These are phyloP conservation scores for Penicillium paradoxum DNA, from an alignment of 495 filamentous ascomycete genomes.

Conservation along the genomic window DNA sequence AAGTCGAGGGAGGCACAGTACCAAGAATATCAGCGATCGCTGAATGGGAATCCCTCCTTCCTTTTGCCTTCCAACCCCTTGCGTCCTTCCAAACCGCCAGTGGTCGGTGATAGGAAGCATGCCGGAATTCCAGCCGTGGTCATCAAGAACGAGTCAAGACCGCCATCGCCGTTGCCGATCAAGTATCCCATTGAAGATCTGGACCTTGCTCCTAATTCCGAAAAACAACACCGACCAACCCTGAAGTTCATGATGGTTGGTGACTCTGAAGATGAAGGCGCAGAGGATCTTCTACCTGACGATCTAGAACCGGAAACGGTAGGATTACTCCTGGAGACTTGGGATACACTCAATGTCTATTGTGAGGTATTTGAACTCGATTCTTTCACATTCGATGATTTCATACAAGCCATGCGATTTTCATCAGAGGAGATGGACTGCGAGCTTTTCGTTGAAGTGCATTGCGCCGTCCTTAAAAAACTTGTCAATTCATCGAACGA, in stretches of 20 bases:
- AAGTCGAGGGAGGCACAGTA: slow-evolving; percentile 46
- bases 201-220: slow-evolving; percentile 59
- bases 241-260: slow-evolving; percentile 72
- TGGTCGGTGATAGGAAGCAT: slow-evolving; percentile 37
- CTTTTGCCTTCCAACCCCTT: slow-evolving; percentile 29
- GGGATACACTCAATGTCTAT: slow-evolving; percentile 95
- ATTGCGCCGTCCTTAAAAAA: slow-evolving; percentile 85
- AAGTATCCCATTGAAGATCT: slow-evolving; percentile 96
- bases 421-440: slow-evolving; percentile 73
- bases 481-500: slow-evolving; percentile 69
- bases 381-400: slow-evolving; percentile 97
- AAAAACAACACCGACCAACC: slow-evolving; percentile 60
- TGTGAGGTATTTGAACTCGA: slow-evolving; percentile 89
- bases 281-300: slow-evolving; percentile 42
- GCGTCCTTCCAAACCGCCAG: slow-evolving; percentile 33
- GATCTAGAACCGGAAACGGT: slow-evolving; percentile 75
- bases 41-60: slow-evolving; percentile 48
- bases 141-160: slow-evolving; percentile 38
- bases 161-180: slow-evolving; percentile 69
- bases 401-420: slow-evolving; percentile 79
- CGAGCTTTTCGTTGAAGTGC: slow-evolving; percentile 82
- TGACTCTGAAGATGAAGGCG: slow-evolving; percentile 35
- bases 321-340: slow-evolving; percentile 76
- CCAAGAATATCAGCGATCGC: slow-evolving; percentile 48
- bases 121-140: slow-evolving; percentile 25